Percentiles rank a stretch among this genome's conserved stretches.
These are phyloP conservation scores for Parastagonospora avenae DNA, from an alignment of 2,329 filamentous ascomycete species.

Conservation along the genomic window DNA sequence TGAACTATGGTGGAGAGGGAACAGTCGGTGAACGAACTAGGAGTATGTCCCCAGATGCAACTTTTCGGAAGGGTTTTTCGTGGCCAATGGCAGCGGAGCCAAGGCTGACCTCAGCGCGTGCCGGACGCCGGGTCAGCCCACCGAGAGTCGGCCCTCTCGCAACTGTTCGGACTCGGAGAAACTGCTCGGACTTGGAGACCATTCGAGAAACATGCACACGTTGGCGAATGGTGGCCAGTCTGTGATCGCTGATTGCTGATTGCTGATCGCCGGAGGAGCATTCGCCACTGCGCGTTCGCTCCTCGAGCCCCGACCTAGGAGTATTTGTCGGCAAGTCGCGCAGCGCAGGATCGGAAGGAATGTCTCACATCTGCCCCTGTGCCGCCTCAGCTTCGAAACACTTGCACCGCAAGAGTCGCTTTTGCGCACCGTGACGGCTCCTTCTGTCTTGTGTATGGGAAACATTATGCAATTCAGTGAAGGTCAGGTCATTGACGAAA, in stretches of 20 bases:
- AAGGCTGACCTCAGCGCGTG: not conserved
- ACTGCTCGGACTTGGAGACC: too few species aligned
- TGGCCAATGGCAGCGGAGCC: constrained; percentile 1
- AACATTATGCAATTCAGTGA: constrained; percentile 23
- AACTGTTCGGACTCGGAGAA: too few species aligned
- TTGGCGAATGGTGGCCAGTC: too few species aligned
- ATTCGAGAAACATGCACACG: too few species aligned
- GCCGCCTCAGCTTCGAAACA: constrained; percentile 30
- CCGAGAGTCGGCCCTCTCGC: too few species aligned
- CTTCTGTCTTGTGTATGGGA: constrained; percentile 22
- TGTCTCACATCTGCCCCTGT: constrained; percentile 33
- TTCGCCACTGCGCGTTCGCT: too few species aligned
- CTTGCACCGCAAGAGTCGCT: constrained; percentile 18
- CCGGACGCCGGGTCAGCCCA: not conserved
- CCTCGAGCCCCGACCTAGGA: too few species aligned
- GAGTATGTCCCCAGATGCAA: too few species aligned
- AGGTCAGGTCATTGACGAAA: constrained; percentile 30
- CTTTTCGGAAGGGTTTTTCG: constrained; percentile 4
- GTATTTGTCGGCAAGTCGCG: not conserved
- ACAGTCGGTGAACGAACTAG: constrained; percentile 6
- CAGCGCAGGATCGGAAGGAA: constrained; percentile 6
- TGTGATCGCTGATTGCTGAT: too few species aligned
- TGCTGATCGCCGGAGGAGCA: too few species aligned
- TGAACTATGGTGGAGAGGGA: not conserved
- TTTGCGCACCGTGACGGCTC: constrained; percentile 10